phyloP scores from a whole-genome alignment of 1,139 yeast genomes.

The Ogataea hybrid region DNA sequence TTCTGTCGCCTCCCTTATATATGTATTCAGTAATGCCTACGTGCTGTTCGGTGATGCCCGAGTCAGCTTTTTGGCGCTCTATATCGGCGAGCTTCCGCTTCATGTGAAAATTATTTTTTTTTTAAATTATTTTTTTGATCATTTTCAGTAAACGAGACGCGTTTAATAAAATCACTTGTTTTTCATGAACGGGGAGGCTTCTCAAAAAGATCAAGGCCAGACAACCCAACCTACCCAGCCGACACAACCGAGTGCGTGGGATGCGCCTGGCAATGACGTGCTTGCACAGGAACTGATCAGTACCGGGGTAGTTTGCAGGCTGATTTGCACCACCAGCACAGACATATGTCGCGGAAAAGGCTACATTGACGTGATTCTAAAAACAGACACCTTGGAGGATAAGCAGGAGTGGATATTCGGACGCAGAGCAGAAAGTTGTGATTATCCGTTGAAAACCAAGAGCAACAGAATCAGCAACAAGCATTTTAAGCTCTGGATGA shows the following conservation, averaged over 20 bases:
- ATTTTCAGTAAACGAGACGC: slow-evolving; percentile 4
- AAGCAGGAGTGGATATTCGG: slow-evolving; percentile 75
- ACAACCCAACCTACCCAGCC: slow-evolving; percentile 64
- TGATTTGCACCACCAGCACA: slow-evolving; percentile 55
- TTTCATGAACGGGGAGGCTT: slow-evolving; percentile 5
- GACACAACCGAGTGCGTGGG: slow-evolving; percentile 49
- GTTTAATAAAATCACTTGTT: slow-evolving; percentile 3
- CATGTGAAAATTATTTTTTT: slow-evolving; percentile 1
- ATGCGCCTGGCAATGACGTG: slow-evolving; percentile 36
- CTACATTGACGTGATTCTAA: slow-evolving; percentile 33
- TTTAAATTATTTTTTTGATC: slow-evolving; percentile 2
- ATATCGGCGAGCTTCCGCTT: slow-evolving; percentile 8
- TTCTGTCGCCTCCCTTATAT: slow-evolving; percentile 56
- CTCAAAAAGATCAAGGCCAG: slow-evolving; percentile 24
- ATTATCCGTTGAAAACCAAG: slow-evolving; percentile 57
- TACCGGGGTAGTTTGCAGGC: slow-evolving; percentile 46
- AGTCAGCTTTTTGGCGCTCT: slow-evolving; percentile 2
- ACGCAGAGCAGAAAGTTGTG: slow-evolving; percentile 55
- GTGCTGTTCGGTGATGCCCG: slow-evolving; percentile 48
- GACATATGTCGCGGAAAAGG: slow-evolving; percentile 21
- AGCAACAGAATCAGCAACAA: slow-evolving; percentile 72
- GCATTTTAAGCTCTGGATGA: slow-evolving; percentile 73
- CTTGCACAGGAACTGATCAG: slow-evolving; percentile 37
- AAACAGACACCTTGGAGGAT: slow-evolving; percentile 35
- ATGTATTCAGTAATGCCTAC: slow-evolving; percentile 83